Conservation (phyloP, 2,329 filamentous ascomycete species). For the Botrytis hyacinthi region DNA sequence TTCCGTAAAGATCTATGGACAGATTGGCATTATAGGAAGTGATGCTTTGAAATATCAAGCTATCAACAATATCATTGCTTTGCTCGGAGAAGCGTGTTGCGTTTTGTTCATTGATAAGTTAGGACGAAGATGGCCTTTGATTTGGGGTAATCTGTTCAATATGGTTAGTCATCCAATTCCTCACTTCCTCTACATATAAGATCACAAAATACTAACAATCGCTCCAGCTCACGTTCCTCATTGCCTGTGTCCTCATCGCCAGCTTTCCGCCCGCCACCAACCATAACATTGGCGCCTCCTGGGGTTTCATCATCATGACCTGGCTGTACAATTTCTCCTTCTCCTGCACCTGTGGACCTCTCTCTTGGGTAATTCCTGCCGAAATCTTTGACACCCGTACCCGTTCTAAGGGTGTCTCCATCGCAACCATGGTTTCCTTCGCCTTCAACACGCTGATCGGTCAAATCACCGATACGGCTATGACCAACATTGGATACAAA, state of each 20-base stretch:
- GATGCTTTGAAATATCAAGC: slow-evolving; percentile 63
- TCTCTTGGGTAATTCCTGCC: slow-evolving; percentile 49
- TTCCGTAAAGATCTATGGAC: slow-evolving; percentile 53
- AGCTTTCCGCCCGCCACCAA: slow-evolving; percentile 57
- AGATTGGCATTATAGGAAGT: slow-evolving; percentile 57
- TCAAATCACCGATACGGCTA: slow-evolving; percentile 60
- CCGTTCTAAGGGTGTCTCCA: slow-evolving; percentile 69
- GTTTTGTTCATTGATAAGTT: slow-evolving; percentile 64
- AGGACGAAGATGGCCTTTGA: slow-evolving; percentile 70
- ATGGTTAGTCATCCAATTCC: slow-evolving; percentile 39
- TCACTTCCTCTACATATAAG: not conserved
- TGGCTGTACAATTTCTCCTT: slow-evolving; percentile 82
- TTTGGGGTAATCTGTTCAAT: slow-evolving; percentile 69
- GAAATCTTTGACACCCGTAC: slow-evolving; percentile 79
- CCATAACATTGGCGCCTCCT: slow-evolving; percentile 55
- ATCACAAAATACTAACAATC: not conserved
- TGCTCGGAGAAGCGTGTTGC: slow-evolving; percentile 58
- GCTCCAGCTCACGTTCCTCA: slow-evolving; percentile 55
- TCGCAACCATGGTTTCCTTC: slow-evolving; percentile 70
- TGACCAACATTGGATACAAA: slow-evolving; percentile 47
- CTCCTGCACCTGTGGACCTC: slow-evolving; percentile 66
- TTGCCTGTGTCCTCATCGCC: slow-evolving; percentile 55
- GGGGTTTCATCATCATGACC: slow-evolving; percentile 66
- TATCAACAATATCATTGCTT: slow-evolving; percentile 61
- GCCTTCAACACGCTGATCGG: slow-evolving; percentile 77